Percentiles rank a stretch among this genome's conserved stretches.
Conservation (phyloP, 1,284 basidiomycete genomes). For the Entoloma clypeatum region DNA sequence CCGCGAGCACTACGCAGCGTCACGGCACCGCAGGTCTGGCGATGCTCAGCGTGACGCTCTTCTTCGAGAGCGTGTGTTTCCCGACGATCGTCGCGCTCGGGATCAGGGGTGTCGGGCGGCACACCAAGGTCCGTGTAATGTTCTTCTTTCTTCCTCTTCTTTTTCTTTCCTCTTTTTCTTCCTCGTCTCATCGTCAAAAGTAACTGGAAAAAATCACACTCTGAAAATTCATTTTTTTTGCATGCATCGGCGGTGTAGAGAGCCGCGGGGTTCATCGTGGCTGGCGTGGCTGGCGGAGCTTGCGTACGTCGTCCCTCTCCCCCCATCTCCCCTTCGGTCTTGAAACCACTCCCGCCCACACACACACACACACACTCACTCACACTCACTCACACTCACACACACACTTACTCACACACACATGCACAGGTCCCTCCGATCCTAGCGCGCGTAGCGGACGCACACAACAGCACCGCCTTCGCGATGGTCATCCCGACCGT, state of each 20-base stretch:
- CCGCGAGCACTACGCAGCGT: conserved; percentile 28
- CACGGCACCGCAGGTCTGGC: conserved; percentile 29
- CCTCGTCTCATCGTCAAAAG: neutral
- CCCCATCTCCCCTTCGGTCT: neutral
- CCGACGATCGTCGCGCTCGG: conserved; percentile 35
- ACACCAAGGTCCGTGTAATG: conserved; percentile 28
- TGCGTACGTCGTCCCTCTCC: conserved; percentile 19
- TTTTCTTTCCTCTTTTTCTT: neutral
- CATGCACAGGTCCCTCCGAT: conserved; percentile 31
- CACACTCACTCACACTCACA: no score
- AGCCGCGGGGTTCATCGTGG: conserved; percentile 31
- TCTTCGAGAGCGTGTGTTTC: conserved; percentile 36
- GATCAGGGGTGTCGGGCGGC: conserved; percentile 30
- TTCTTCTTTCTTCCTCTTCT: no score
- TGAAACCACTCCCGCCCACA: no score
- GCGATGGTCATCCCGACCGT: conserved; percentile 31
- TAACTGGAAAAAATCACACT: neutral
- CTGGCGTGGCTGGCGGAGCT: conserved; percentile 31
- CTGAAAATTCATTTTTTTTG: no score
- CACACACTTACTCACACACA: no score
- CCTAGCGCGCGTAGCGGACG: conserved; percentile 29
- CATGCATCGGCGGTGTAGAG: conserved; percentile 15
- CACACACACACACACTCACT: no score
- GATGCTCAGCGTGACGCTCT: conserved; percentile 30
- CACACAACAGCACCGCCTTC: conserved; percentile 30